phyloP scores from a whole-genome alignment of 2,329 filamentous ascomycete species.

The Xylaria sp. region DNA sequence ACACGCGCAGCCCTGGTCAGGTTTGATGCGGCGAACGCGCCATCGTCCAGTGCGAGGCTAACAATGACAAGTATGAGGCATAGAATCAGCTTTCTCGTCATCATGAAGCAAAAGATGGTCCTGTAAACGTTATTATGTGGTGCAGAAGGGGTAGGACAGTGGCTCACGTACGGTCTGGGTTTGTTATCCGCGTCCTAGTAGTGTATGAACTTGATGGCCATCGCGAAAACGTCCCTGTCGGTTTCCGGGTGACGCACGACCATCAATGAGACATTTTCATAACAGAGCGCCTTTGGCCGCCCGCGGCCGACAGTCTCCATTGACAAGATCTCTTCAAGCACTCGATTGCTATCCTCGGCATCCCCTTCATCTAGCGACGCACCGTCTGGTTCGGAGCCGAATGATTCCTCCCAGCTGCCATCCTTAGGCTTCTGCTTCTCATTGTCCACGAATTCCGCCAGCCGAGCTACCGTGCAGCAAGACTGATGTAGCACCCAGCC shows the following conservation, averaged over 20 bases:
- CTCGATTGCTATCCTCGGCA: too few relatives aligned
- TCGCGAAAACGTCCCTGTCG: not conserved
- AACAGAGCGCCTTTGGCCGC: not conserved
- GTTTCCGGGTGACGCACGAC: not conserved
- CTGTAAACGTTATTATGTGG: not conserved
- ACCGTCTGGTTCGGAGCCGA: too few relatives aligned
- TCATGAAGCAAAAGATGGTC: not conserved
- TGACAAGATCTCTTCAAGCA: not conserved
- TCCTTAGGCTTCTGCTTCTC: conserved; percentile 45
- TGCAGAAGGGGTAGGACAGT: too few relatives aligned
- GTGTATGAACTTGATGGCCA: not conserved
- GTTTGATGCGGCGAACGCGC: too few relatives aligned
- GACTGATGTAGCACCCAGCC: conserved; percentile 44
- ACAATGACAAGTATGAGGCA: too few relatives aligned
- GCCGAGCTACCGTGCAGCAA: conserved; percentile 44
- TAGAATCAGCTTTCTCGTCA: not conserved
- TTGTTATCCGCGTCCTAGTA: not conserved
- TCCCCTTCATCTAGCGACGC: too few relatives aligned
- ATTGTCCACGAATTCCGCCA: conserved; percentile 46
- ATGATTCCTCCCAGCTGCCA: too few relatives aligned
- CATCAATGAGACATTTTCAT: not conserved
- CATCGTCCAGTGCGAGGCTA: too few relatives aligned
- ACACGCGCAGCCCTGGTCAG: too few relatives aligned
- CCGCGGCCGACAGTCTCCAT: not conserved
- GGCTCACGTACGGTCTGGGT: not conserved